These are phyloP conservation scores for Xylariaceae sp. DNA, from an alignment of 2,329 filamentous ascomycete genomes.

Conservation along the genomic window DNA sequence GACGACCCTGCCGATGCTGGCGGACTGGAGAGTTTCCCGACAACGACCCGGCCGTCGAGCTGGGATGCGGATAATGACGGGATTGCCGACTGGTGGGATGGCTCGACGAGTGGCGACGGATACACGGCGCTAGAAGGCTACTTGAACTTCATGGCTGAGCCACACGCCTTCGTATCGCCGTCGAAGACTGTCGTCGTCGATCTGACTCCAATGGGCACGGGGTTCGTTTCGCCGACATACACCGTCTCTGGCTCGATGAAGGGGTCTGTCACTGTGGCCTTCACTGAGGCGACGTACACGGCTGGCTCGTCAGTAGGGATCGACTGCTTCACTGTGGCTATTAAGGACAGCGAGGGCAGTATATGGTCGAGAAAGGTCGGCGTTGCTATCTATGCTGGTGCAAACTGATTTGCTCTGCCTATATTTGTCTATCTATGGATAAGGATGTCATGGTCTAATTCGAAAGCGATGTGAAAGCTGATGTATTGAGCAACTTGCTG, in stretches of 20 bases:
- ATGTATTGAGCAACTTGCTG: too few relatives aligned
- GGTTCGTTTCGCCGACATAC: constrained; percentile 30
- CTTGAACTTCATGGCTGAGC: constrained; percentile 45
- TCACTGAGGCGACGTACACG: constrained; percentile 21
- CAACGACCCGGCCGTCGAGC: constrained; percentile 28
- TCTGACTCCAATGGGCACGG: constrained; percentile 34
- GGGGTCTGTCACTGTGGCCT: constrained; percentile 25
- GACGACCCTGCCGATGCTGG: constrained; percentile 42
- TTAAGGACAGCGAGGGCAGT: constrained; percentile 31
- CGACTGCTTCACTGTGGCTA: constrained; percentile 24
- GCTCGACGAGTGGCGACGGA: constrained; percentile 40
- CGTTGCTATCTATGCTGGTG: constrained; percentile 2
- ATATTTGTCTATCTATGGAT: too few relatives aligned
- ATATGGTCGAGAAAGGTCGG: constrained; percentile 30
- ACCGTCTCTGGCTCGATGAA: constrained; percentile 18
- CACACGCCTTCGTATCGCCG: constrained; percentile 41
- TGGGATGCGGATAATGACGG: constrained; percentile 44
- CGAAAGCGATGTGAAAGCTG: too few relatives aligned
- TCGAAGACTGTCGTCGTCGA: constrained; percentile 33
- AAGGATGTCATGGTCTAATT: too few relatives aligned
- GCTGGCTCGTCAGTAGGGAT: constrained; percentile 26
- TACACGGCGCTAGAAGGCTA: constrained; percentile 43
- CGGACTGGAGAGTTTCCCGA: constrained; percentile 43
- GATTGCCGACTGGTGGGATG: constrained; percentile 46
- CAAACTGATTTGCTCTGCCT: background rate